Percentiles rank a stretch among this genome's conserved stretches.
These are phyloP conservation scores for Geotrichum restrictum DNA, from an alignment of 1,139 yeast genomes.

Conservation along the genomic window DNA sequence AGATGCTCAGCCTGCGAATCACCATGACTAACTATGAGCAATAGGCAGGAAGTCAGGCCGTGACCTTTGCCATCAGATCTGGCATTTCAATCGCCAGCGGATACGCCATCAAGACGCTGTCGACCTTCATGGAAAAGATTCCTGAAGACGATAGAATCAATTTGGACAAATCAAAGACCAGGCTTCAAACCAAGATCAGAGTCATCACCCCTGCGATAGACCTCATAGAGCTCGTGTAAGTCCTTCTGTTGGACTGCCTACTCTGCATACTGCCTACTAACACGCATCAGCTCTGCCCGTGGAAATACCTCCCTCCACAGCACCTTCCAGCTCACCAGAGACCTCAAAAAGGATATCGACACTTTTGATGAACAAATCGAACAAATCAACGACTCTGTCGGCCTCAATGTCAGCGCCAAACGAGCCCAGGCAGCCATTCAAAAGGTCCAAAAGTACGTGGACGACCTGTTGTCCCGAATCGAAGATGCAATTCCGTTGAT, in stretches of 20 bases:
- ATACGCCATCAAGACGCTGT: conserved; percentile 65
- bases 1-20: too few species aligned
- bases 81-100: conserved; percentile 75
- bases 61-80: conserved; percentile 73
- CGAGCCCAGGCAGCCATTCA: conserved; percentile 43
- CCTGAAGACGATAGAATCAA: conserved; percentile 55
- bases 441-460: conserved; percentile 51
- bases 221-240: conserved; percentile 53
- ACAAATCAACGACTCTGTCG: neutral
- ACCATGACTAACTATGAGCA: neutral
- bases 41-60: conserved; percentile 75
- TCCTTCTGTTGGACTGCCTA: neutral
- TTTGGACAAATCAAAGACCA: conserved; percentile 44
- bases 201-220: conserved; percentile 69
- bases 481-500: conserved; percentile 70
- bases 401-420: conserved; percentile 25
- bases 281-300: conserved; percentile 50
- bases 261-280: conserved; percentile 12
- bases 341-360: conserved; percentile 57
- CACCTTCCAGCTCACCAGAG: conserved; percentile 54
- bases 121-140: conserved; percentile 55
- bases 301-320: conserved; percentile 64
- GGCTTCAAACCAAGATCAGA: conserved; percentile 57
- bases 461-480: conserved; percentile 48
- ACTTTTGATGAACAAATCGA: conserved; percentile 53